phyloP scores from a whole-genome alignment of 208 protist genomes.

The Acanthamoeba divionensis region DNA sequence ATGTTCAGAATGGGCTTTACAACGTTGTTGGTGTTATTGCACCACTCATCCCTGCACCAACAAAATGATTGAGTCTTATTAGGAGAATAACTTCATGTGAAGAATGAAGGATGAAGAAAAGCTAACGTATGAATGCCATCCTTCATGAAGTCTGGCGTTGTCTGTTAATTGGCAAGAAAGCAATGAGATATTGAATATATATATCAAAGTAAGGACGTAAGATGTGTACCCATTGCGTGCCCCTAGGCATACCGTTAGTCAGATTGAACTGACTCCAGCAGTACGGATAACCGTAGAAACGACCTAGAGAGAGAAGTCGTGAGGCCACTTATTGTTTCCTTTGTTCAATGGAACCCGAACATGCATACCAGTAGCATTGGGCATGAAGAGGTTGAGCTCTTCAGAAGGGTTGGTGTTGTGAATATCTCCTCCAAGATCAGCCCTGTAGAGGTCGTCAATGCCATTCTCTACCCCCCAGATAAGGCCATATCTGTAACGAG shows the following conservation, averaged over 20 bases:
- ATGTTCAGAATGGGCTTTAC: background rate
- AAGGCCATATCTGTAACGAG: too few species aligned
- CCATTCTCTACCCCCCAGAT: constrained; percentile 50
- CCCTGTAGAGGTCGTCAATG: constrained; percentile 26
- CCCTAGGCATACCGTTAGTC: background rate
- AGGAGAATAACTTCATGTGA: background rate
- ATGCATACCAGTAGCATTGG: background rate
- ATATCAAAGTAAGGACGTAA: too few species aligned
- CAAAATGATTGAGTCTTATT: background rate
- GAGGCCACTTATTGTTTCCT: background rate
- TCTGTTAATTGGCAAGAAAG: too few species aligned
- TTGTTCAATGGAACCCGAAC: background rate
- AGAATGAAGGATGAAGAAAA: background rate
- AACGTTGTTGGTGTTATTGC: constrained; percentile 6
- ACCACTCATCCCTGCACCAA: constrained; percentile 10
- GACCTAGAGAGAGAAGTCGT: background rate
- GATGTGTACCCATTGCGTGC: constrained; percentile 23
- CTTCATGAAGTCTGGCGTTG: background rate
- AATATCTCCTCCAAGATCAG: constrained; percentile 18
- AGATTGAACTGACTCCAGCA: constrained; percentile 52
- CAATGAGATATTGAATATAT: too few species aligned
- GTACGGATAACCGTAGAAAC: constrained; percentile 46
- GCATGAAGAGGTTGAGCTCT: constrained; percentile 43
- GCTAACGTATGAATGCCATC: constrained; percentile 36
- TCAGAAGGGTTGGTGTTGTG: constrained; percentile 45